Percentiles rank a stretch among this genome's conserved stretches.
Evolutionary conservation across 2,329 filamentous ascomycete species (phyloP).

Genomic region (Metarhizium album): DNA sequence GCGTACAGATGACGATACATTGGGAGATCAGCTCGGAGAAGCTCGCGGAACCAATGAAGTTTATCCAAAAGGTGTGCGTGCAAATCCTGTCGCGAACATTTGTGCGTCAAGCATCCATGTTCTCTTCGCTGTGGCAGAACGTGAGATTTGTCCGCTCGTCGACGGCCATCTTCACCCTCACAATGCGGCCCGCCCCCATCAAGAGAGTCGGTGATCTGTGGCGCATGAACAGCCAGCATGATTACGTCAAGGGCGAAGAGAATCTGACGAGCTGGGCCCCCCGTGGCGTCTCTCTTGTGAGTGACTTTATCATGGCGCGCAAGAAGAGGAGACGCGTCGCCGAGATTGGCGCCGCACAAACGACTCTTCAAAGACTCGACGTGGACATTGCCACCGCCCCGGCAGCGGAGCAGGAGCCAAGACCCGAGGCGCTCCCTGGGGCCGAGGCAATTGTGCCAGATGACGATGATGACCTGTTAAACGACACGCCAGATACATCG

Average conservation of each 20-base stretch:
- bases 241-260: conserved; percentile 96
- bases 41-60: conserved; percentile 79
- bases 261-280: conserved; percentile 75
- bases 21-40: conserved; percentile 82
- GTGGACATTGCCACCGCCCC: conserved; percentile 30
- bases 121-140: conserved; percentile 77
- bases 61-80: conserved; percentile 67
- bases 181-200: conserved; percentile 77
- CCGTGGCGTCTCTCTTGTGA: conserved; percentile 80
- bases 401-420: conserved; percentile 22
- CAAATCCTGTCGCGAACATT: conserved; percentile 79
- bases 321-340: conserved; percentile 64
- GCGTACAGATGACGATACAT: conserved; percentile 73
- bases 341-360: conserved; percentile 69
- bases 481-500: conserved; percentile 45
- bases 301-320: conserved; percentile 68
- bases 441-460: conserved; percentile 34
- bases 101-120: conserved; percentile 76
- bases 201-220: conserved; percentile 89
- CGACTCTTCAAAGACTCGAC: conserved; percentile 50
- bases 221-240: conserved; percentile 89
- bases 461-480: conserved; percentile 48
- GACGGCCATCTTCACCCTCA: conserved; percentile 75
- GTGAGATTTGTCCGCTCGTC: conserved; percentile 79
- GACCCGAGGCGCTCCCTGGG: conserved; percentile 24